A percentile compares a stretch with the other conserved stretches of the same genome.
Evolutionary conservation across 2,329 filamentous ascomycete species (phyloP).

Genomic region (Cercospora berteroae): DNA sequence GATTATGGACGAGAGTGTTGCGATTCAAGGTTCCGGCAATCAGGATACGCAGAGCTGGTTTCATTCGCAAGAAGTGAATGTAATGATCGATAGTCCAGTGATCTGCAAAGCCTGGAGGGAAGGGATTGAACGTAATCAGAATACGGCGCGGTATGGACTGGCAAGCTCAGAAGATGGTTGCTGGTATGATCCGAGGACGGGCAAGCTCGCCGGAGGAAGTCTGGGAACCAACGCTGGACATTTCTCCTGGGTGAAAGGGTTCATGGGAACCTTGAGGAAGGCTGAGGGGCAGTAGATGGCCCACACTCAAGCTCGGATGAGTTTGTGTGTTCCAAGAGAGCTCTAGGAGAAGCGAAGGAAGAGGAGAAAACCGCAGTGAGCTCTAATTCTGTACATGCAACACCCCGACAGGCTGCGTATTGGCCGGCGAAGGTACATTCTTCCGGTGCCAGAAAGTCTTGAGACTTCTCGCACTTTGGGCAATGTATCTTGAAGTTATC

Average conservation of each 20-base stretch:
- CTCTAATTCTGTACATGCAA: not conserved
- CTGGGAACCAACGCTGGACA: conserved; percentile 43
- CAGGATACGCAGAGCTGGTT: conserved; percentile 80
- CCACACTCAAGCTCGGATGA: not conserved
- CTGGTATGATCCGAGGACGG: conserved; percentile 54
- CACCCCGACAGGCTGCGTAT: not conserved
- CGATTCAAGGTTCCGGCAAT: conserved; percentile 72
- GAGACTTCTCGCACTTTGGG: not conserved
- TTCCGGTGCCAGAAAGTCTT: not conserved
- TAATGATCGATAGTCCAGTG: conserved; percentile 65
- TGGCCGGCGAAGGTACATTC: too few species aligned
- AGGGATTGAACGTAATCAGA: conserved; percentile 56
- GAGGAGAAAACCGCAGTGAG: not conserved
- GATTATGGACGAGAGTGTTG: conserved; percentile 67
- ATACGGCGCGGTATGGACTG: conserved; percentile 60
- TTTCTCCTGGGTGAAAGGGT: conserved; percentile 24
- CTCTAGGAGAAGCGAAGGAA: not conserved
- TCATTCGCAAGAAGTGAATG: conserved; percentile 73
- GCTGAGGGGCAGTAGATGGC: conserved; percentile 18
- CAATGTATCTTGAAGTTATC: not conserved
- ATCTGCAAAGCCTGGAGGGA: conserved; percentile 51
- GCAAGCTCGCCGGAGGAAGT: conserved; percentile 42
- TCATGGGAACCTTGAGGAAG: conserved; percentile 25
- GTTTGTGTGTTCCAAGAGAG: not conserved
- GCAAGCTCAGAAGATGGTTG: conserved; percentile 57